A percentile compares a stretch with the other conserved stretches of the same genome.
Evolutionary conservation across 2,329 filamentous ascomycete genomes (phyloP).

Genomic region (Fonsecaea erecta): DNA sequence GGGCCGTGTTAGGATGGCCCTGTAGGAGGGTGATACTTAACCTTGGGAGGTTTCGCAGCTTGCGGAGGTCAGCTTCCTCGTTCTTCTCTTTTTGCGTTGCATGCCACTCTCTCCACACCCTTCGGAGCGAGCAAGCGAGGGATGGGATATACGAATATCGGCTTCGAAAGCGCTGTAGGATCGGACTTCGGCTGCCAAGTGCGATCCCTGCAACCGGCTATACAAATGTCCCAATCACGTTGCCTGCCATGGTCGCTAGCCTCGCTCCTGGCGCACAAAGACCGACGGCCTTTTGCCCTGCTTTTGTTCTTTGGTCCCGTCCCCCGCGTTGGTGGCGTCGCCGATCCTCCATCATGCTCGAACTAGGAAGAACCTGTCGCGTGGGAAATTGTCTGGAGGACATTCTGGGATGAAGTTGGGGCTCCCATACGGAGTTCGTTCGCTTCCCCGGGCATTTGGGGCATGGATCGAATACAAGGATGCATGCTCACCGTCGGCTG

Average conservation of each 20-base stretch:
- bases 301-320: neutral
- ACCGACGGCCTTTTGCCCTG: constrained; percentile 8
- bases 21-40: constrained; percentile 1
- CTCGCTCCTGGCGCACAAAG: neutral
- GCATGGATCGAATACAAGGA: neutral
- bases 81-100: neutral
- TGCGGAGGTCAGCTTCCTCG: neutral
- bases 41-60: neutral
- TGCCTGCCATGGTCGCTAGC: neutral
- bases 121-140: constrained; percentile 7
- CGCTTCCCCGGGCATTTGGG: neutral
- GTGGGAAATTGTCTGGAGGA: neutral
- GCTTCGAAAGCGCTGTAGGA: constrained; percentile 2
- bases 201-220: constrained; percentile 35
- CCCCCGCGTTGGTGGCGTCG: constrained; percentile 16
- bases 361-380: neutral
- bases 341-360: constrained; percentile 7
- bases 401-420: neutral
- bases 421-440: constrained; percentile 5
- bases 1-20: neutral
- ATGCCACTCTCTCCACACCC: neutral
- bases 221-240: constrained; percentile 9
- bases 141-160: neutral
- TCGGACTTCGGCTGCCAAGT: constrained; percentile 43
- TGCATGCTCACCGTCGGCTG: constrained; percentile 6